These are phyloP conservation scores for Pistacia atlantica DNA, from an alignment of 345 rosid genomes.

Conservation along the genomic window DNA sequence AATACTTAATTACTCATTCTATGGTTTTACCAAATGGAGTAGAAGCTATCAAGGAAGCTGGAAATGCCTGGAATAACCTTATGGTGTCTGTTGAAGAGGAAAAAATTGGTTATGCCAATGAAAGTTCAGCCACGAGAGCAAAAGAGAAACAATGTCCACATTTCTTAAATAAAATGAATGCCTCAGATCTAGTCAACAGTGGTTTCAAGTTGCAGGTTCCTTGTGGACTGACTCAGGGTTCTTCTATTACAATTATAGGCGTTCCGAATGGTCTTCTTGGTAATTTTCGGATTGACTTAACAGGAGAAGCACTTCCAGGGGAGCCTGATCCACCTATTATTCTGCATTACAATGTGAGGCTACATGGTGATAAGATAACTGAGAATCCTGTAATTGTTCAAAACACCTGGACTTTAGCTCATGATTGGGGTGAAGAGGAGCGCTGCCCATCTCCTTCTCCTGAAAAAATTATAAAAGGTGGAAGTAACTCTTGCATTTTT, in stretches of 20 bases:
- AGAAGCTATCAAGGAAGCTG: conserved; percentile 91
- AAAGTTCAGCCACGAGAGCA: conserved; percentile 42
- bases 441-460: conserved; percentile 89
- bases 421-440: conserved; percentile 97
- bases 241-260: conserved; percentile 88
- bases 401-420: conserved; percentile 92
- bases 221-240: conserved; percentile 96
- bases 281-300: conserved; percentile 78
- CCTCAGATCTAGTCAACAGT: conserved; percentile 52
- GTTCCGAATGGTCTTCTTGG: conserved; percentile 91
- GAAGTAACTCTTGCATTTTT: neutral
- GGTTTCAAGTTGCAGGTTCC: conserved; percentile 64
- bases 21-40: conserved; percentile 71
- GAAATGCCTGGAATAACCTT: conserved; percentile 80
- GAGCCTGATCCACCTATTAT: conserved; percentile 98
- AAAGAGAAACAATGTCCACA: conserved; percentile 87
- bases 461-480: conserved; percentile 78
- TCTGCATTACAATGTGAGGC: conserved; percentile 94
- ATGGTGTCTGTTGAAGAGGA: conserved; percentile 73
- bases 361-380: conserved; percentile 89
- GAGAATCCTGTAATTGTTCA: conserved; percentile 98
- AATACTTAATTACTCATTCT: conserved; percentile 59
- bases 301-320: conserved; percentile 96
- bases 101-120: conserved; percentile 49
- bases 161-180: conserved; percentile 80